These are phyloP conservation scores for Drosera capensis DNA, from an alignment of 148 eudicot genomes.

Conservation along the genomic window DNA sequence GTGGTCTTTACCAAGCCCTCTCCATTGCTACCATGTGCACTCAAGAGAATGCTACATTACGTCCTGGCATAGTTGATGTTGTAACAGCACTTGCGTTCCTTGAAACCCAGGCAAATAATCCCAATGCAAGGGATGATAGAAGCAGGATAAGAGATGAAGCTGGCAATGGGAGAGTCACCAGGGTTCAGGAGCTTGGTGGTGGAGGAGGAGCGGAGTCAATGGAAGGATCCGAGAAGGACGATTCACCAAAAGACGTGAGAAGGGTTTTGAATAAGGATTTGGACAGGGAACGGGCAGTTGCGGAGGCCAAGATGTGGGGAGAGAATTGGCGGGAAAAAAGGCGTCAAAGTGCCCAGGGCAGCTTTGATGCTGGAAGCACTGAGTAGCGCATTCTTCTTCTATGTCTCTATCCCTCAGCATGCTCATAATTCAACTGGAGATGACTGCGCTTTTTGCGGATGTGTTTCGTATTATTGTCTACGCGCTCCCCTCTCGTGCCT, in stretches of 20 bases:
- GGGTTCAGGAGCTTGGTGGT: conserved; percentile 31
- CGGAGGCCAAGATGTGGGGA: conserved; percentile 90
- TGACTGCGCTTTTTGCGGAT: too few relatives aligned
- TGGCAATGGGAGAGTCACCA: conserved; percentile 29
- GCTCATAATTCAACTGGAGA: too few relatives aligned
- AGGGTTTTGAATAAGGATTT: conserved; percentile 44
- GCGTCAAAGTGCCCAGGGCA: conserved; percentile 41
- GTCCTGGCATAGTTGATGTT: conserved; percentile 75
- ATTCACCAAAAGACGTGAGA: conserved; percentile 53
- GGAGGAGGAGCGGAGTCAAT: conserved; percentile 48
- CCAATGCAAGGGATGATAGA: conserved; percentile 25
- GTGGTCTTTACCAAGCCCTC: conserved; percentile 75
- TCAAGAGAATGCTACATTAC: conserved; percentile 74
- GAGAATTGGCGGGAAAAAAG: conserved; percentile 54
- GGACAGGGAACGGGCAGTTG: conserved; percentile 73
- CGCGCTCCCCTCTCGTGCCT: too few relatives aligned
- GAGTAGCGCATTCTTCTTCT: too few relatives aligned
- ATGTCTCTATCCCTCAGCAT: too few relatives aligned
- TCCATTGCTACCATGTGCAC: conserved; percentile 91
- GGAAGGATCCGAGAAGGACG: conserved; percentile 63
- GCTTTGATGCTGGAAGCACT: conserved; percentile 20
- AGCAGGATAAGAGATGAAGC: conserved; percentile 25
- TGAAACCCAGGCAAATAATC: conserved; percentile 64
- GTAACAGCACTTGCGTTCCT: conserved; percentile 85
- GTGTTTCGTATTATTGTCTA: too few relatives aligned